Percentiles rank a stretch among this genome's conserved stretches.
Evolutionary conservation across 768 basidiomycete species (phyloP).

Genomic region (Stropharia rugosoannulata): DNA sequence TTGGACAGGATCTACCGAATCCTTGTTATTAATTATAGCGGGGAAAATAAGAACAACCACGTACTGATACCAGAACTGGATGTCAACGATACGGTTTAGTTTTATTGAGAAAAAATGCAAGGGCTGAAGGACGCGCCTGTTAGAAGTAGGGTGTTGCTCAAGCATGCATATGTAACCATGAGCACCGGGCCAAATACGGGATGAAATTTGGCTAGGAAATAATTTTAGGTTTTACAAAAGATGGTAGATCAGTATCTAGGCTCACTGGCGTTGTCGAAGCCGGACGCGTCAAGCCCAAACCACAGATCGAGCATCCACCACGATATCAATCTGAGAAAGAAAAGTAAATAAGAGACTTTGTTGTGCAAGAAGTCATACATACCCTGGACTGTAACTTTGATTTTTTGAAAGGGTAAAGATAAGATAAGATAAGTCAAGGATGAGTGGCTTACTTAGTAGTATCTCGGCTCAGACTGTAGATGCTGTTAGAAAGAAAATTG

Average conservation of each 20-base stretch:
- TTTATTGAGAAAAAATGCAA: background rate
- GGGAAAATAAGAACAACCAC: constrained; percentile 19
- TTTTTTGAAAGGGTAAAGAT: background rate
- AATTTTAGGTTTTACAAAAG: background rate
- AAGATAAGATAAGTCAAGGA: background rate
- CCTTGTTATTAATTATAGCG: background rate
- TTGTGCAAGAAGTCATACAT: background rate
- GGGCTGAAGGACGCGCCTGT: constrained; percentile 54
- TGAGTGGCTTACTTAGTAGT: constrained; percentile 45
- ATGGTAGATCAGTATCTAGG: constrained; percentile 9
- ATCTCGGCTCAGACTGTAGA: constrained; percentile 58
- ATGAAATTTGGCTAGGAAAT: constrained; percentile 66
- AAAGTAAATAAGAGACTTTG: background rate
- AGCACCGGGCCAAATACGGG: constrained; percentile 88
- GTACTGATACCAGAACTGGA: constrained; percentile 75
- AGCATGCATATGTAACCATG: constrained; percentile 87
- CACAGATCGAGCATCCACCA: constrained; percentile 96
- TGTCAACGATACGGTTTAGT: constrained; percentile 6
- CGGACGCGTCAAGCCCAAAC: constrained; percentile 94
- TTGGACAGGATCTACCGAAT: constrained; percentile 80
- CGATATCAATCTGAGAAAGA: constrained; percentile 46
- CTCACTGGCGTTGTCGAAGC: constrained; percentile 82
- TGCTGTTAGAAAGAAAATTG: background rate
- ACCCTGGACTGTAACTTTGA: constrained; percentile 31
- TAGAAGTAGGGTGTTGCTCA: constrained; percentile 89